Base-by-base conservation (phyloP, 176 grass and related monocot species). In the Calamus simplicifolius region DNA sequence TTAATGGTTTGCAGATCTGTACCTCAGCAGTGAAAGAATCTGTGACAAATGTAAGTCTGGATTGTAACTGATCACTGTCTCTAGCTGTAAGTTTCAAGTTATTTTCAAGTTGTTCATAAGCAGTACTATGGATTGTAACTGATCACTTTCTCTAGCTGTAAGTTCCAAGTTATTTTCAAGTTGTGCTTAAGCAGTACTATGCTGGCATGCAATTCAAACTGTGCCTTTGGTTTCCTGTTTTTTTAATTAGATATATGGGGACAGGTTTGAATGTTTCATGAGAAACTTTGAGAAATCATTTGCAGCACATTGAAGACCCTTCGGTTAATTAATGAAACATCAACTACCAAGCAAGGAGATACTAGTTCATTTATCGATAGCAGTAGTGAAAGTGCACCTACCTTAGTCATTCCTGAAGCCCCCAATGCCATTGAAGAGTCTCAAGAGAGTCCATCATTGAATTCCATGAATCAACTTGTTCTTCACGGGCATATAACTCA, bases 261-360 rank as follows among this genome's bases (percentile, higher is more conserved):
- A 85, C 49, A 91, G 76, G 52, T 83, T 88, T 30, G 73, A 88
- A 63, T 77, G 27, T 79, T 98, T 98, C 57, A 54, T 85, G 38
- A 88, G 62, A 56, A 98, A 85, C 50, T 98, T 98, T n/a, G 84
- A 88, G 52, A 98, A 98, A 67, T 98, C 93, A 52, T 98, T 98
- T 71, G 75, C 72, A 98, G 81, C 81, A 92, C 93, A 71, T 78
- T 92, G 55, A 87, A 78, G 54, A 98, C 87, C 5, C 93, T 98
- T 50, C 69, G 79, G 73, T 62, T 77, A 66, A 79, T 98, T 59
- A 98, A 77, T 59, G 66, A 71, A 57, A 69, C 66, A 73, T 80
- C 80, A 68, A 29, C 71, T 43, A 58, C 67, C 56, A 57, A 69
- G 62, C 58, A 67, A 59, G 58, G 16, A 54, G 70, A 17, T 58